Evolutionary conservation across 2,329 filamentous ascomycete genomes (phyloP).

Genomic region (Exophiala lecanii-corni): DNA sequence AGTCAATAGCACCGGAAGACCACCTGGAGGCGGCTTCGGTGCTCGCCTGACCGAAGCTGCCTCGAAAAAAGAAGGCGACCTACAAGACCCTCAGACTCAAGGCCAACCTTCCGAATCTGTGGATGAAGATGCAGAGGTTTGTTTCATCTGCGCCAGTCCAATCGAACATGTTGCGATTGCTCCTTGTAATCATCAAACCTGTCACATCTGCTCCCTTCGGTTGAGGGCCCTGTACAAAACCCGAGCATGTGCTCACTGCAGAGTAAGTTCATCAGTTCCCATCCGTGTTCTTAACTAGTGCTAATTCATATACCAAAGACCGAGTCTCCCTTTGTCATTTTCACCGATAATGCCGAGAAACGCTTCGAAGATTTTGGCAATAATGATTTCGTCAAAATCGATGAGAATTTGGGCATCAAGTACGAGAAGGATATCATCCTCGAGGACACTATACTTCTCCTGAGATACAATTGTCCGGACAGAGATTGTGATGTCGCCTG

Average conservation of each 20-base stretch:
- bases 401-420: slow-evolving; percentile 83
- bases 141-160: slow-evolving; percentile 94
- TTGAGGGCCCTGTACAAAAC: slow-evolving; percentile 94
- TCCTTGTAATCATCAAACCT: slow-evolving; percentile 93
- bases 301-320: slow-evolving; percentile 33
- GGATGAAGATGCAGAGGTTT: slow-evolving; percentile 67
- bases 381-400: slow-evolving; percentile 68
- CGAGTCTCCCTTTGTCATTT: slow-evolving; percentile 67
- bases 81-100: slow-evolving; percentile 10
- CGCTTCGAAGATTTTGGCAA: slow-evolving; percentile 77
- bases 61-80: slow-evolving; percentile 33
- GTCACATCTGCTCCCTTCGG: slow-evolving; percentile 89
- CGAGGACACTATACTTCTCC: slow-evolving; percentile 79
- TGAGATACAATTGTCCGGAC: slow-evolving; percentile 94
- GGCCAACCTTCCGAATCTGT: slow-evolving; percentile 25
- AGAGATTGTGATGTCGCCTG: slow-evolving; percentile 78
- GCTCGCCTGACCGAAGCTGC: slow-evolving; percentile 46
- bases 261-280: slow-evolving; percentile 60
- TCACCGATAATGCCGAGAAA: slow-evolving; percentile 79
- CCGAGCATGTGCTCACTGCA: slow-evolving; percentile 92
- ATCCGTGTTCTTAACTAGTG: no score
- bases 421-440: slow-evolving; percentile 87
- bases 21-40: slow-evolving; percentile 43
- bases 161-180: slow-evolving; percentile 83
- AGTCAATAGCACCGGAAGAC: slow-evolving; percentile 34